These are phyloP conservation scores for Crithidia acanthocephali DNA, from an alignment of 208 protist genomes.

Conservation along the genomic window DNA sequence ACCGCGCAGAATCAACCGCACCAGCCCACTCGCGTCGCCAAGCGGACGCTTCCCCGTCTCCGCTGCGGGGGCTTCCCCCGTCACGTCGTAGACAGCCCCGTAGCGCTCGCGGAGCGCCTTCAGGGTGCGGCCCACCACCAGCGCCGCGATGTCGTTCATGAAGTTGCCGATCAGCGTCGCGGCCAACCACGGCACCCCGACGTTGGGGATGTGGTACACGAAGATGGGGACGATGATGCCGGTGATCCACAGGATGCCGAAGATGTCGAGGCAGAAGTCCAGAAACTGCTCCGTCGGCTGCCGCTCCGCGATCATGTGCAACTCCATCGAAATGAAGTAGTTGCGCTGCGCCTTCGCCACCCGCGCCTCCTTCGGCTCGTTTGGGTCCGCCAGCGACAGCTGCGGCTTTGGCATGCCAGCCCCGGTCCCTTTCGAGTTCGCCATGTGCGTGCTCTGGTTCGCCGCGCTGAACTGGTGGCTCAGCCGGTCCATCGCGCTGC, in stretches of 20 bases:
- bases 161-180: slow-evolving; percentile 76
- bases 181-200: slow-evolving; percentile 66
- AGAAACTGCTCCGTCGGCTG: slow-evolving; percentile 76
- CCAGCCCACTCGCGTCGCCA: slow-evolving; percentile 16
- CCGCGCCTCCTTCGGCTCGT: slow-evolving; percentile 12
- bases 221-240: slow-evolving; percentile 58
- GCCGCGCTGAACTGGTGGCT: slow-evolving; percentile 14
- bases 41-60: slow-evolving; percentile 18
- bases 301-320: slow-evolving; percentile 54
- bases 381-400: slow-evolving; percentile 7
- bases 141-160: slow-evolving; percentile 76
- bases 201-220: slow-evolving; percentile 49
- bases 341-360: slow-evolving; percentile 39
- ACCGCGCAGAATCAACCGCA: slow-evolving; percentile 35
- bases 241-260: slow-evolving; percentile 82
- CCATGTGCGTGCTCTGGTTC: neutral
- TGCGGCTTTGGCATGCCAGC: neutral
- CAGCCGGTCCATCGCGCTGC: slow-evolving; percentile 36
- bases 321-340: slow-evolving; percentile 68
- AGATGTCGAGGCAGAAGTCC: slow-evolving; percentile 86
- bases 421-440: neutral
- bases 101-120: slow-evolving; percentile 28
- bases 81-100: slow-evolving; percentile 32
- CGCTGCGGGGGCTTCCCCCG: slow-evolving; percentile 5
- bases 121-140: slow-evolving; percentile 64